Evolutionary conservation across 1,284 basidiomycete genomes (phyloP).

Genomic region (Moesziomyces sp.): DNA sequence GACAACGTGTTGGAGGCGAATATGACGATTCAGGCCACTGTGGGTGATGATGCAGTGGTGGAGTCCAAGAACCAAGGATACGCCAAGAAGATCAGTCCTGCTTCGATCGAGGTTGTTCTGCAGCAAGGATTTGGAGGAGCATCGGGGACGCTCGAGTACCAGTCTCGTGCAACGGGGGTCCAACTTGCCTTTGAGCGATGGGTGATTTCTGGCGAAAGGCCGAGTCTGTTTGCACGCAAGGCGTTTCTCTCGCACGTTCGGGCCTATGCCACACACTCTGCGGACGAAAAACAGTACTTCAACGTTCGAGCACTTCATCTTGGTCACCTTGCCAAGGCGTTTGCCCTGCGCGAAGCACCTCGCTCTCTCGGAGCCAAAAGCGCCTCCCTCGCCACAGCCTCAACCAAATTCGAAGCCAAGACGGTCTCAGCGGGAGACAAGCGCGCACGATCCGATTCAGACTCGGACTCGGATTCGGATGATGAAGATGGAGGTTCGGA

Average conservation of each 20-base stretch:
- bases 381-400: slow-evolving; percentile 17
- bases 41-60: slow-evolving; percentile 1
- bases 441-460: not conserved
- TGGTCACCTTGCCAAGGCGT: slow-evolving; percentile 95
- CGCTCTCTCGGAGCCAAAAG: slow-evolving; percentile 71
- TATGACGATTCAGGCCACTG: slow-evolving; percentile 28
- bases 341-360: slow-evolving; percentile 93
- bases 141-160: slow-evolving; percentile 74
- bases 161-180: slow-evolving; percentile 92
- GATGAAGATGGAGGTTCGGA: slow-evolving; percentile 31
- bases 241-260: slow-evolving; percentile 93
- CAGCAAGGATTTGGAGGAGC: slow-evolving; percentile 80
- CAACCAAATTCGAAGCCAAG: slow-evolving; percentile 3
- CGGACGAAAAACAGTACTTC: slow-evolving; percentile 94
- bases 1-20: slow-evolving; percentile 75
- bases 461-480: slow-evolving; percentile 8
- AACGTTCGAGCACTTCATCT: slow-evolving; percentile 92
- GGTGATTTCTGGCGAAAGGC: slow-evolving; percentile 83
- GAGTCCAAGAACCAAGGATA: slow-evolving; percentile 17
- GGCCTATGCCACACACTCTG: slow-evolving; percentile 96
- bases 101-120: slow-evolving; percentile 48
- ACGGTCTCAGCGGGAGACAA: slow-evolving; percentile 8
- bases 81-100: slow-evolving; percentile 26
- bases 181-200: slow-evolving; percentile 95
- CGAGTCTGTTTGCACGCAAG: slow-evolving; percentile 80